Evolutionary conservation across 345 rosid species (phyloP), one percentile per base, ranked within the genome.

Genomic region (Eucalyptus pumila): DNA sequence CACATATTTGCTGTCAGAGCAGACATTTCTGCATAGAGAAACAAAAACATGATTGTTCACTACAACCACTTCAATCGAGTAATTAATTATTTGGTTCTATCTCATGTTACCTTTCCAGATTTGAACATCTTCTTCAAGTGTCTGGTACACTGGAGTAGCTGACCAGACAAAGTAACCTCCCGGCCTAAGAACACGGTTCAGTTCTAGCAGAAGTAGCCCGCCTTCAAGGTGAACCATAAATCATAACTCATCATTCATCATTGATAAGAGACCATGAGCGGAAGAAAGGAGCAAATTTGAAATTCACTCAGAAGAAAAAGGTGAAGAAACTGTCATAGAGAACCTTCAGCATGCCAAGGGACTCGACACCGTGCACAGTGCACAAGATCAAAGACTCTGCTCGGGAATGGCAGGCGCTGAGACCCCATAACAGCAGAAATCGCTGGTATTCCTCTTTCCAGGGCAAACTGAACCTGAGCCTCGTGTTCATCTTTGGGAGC

Each of bases 401-500:
- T 95, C 1, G 99, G 99, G 87, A 96, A 98, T 58, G 95, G 99
- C 45, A 97, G 92, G 40, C 99, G 91, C 89, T 94, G 95, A 89
- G 99, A 94, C 40, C 99, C 99, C 99, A 97, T 98, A 52, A 97
- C 99, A 9, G 99, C 99, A 9, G 98, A 96, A 87, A 98, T 95
- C 16, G 99, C 99, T 11, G 99, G 99, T 81, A 98, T 97, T 90
- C 97, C 98, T 90, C 99, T 93, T 91, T 98, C 99, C 23, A 98
- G 97, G 26, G 99, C 99, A 89, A 98, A 96, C 89, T 98, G 99
- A 58, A 98, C 98, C 86, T 98, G 99, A 88, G 99, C 99, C 85
- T 97, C 99, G 8, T 98, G 99, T 90, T 98, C 99, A 90, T 98
- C 99, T 87, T 98, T 98, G 34, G 99, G 99, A 44, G 99, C 99